phyloP scores from a whole-genome alignment of 2,329 filamentous ascomycete species.

The Talaromyces sp. region DNA sequence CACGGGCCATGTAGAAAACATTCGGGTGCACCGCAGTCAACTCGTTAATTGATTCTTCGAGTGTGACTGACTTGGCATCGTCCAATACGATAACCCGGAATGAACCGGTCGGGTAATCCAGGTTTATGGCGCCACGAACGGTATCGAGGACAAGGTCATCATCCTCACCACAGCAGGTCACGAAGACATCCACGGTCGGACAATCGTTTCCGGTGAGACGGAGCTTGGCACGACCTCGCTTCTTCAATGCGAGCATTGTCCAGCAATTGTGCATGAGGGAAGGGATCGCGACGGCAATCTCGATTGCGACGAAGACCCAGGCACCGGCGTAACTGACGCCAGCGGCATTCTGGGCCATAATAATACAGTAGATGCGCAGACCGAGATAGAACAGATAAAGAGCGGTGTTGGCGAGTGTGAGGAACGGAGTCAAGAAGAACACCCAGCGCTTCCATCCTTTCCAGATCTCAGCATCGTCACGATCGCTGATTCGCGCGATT shows the following conservation, averaged over 20 bases:
- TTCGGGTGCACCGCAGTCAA: slow-evolving; percentile 41
- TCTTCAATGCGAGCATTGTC: slow-evolving; percentile 61
- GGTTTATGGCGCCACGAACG: slow-evolving; percentile 38
- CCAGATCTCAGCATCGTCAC: slow-evolving; percentile 42
- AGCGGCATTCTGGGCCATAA: slow-evolving; percentile 52
- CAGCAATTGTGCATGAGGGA: slow-evolving; percentile 61
- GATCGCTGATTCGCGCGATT: slow-evolving; percentile 38
- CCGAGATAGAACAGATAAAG: slow-evolving; percentile 52
- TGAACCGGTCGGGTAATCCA: slow-evolving; percentile 45
- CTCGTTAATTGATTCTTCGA: slow-evolving; percentile 40
- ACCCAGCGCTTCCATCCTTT: slow-evolving; percentile 42
- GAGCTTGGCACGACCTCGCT: slow-evolving; percentile 57
- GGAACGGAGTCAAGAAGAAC: slow-evolving; percentile 37
- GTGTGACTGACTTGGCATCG: slow-evolving; percentile 38
- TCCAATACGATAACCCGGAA: slow-evolving; percentile 46
- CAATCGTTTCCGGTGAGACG: slow-evolving; percentile 43
- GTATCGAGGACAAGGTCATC: slow-evolving; percentile 47
- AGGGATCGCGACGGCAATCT: slow-evolving; percentile 57
- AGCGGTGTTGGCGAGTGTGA: slow-evolving; percentile 38
- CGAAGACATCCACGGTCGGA: slow-evolving; percentile 48
- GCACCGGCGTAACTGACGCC: slow-evolving; percentile 52
- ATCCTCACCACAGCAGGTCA: slow-evolving; percentile 50
- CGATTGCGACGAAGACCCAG: slow-evolving; percentile 61
- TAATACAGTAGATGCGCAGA: slow-evolving; percentile 56
- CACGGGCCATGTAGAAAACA: slow-evolving; percentile 47